Conservation (phyloP, 768 basidiomycete species). For the Mycena indigotica region DNA sequence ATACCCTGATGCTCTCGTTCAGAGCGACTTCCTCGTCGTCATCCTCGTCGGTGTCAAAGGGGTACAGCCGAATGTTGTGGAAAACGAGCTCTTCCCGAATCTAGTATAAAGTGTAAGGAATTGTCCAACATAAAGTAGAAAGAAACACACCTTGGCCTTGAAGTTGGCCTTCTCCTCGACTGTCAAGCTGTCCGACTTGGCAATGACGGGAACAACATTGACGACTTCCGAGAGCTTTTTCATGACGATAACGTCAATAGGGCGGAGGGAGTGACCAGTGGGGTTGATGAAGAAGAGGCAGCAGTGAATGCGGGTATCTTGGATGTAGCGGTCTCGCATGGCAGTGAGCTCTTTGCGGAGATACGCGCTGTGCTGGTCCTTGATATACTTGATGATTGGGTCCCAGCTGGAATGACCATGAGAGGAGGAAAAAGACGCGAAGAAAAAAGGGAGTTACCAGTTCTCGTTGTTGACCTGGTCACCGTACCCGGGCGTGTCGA, state of each 20-base stretch:
- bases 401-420: constrained; percentile 77
- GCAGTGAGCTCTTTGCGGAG: constrained; percentile 98
- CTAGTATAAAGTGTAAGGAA: constrained; percentile 40
- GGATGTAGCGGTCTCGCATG: constrained; percentile 97
- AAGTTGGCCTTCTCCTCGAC: constrained; percentile 90
- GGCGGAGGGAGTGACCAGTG: constrained; percentile 94
- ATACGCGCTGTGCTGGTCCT: constrained; percentile 98
- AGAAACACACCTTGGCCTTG: constrained; percentile 76
- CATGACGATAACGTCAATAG: constrained; percentile 98
- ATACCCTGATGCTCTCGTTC: constrained; percentile 86
- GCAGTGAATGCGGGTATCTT: constrained; percentile 98
- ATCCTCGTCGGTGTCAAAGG: constrained; percentile 94
- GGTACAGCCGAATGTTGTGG: constrained; percentile 93
- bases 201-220: constrained; percentile 99
- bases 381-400: constrained; percentile 98
- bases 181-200: constrained; percentile 94
- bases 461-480: constrained; percentile 99
- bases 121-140: background rate
- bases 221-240: constrained; percentile 99
- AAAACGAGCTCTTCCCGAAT: constrained; percentile 91
- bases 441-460: constrained; percentile 59
- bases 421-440: constrained; percentile 6
- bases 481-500: constrained; percentile 98
- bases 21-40: constrained; percentile 91
- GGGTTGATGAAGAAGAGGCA: constrained; percentile 98